Percentiles rank a stretch among this genome's conserved stretches.
Evolutionary conservation across 805 yeast genomes (phyloP).

Genomic region (Torulaspora maleeae): DNA sequence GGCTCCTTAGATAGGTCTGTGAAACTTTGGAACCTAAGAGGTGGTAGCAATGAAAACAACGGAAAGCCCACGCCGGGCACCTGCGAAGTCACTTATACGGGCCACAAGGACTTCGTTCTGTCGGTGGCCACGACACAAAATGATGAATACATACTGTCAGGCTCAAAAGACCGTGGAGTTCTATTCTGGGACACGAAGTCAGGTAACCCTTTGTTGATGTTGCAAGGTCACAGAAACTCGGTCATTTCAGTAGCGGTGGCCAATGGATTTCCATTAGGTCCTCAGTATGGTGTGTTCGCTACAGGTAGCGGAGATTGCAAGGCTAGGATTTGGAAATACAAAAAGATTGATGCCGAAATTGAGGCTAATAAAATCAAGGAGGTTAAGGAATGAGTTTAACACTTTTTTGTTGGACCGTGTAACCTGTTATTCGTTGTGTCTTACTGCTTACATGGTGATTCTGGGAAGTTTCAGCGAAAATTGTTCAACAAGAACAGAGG

Average conservation of each 20-base stretch:
- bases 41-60: constrained; percentile 40
- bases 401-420: too few relatives aligned
- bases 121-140: constrained; percentile 93
- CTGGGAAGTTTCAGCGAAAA: not conserved
- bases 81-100: constrained; percentile 89
- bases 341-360: constrained; percentile 13
- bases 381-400: constrained; percentile 13
- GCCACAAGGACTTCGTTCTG: constrained; percentile 93
- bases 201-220: constrained; percentile 89
- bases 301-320: constrained; percentile 97
- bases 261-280: constrained; percentile 61
- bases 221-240: constrained; percentile 94
- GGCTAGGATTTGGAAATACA: constrained; percentile 95
- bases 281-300: constrained; percentile 73
- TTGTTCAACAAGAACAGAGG: not conserved
- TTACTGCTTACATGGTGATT: not conserved
- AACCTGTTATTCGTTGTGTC: not conserved
- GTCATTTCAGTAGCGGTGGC: constrained; percentile 93
- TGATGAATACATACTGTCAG: constrained; percentile 84
- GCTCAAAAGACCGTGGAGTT: constrained; percentile 95
- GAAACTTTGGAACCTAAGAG: constrained; percentile 87
- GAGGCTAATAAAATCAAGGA: constrained; percentile 18
- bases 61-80: constrained; percentile 43
- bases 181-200: constrained; percentile 92
- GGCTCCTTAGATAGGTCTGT: constrained; percentile 96